Evolutionary conservation across 306 rosid genomes (phyloP).

Genomic region (Corylus americana): DNA sequence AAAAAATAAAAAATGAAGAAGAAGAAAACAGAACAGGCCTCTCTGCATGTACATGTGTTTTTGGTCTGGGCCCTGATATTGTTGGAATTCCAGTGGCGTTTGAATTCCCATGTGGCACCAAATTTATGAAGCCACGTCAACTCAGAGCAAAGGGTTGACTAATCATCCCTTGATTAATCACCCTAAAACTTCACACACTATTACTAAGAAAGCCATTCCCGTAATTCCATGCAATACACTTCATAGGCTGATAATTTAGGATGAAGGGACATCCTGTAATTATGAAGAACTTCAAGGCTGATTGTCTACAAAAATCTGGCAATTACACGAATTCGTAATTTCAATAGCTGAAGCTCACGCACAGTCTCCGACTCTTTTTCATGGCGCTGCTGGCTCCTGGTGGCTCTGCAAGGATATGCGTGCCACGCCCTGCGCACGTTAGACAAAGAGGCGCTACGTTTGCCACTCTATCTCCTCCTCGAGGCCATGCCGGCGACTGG

Average conservation of each 20-base stretch:
- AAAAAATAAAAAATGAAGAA: too few species aligned
- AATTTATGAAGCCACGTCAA: not conserved
- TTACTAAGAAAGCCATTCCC: too few species aligned
- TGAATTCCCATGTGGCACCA: conserved; percentile 11
- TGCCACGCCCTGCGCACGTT: conserved; percentile 27
- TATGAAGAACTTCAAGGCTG: not conserved
- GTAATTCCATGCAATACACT: too few species aligned
- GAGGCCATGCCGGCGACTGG: conserved; percentile 47
- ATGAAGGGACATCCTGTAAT: not conserved
- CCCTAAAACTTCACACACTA: too few species aligned
- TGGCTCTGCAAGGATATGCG: conserved; percentile 28
- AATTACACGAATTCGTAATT: not conserved
- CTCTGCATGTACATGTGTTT: too few species aligned
- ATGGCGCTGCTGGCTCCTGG: conserved; percentile 67
- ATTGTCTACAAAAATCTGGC: not conserved
- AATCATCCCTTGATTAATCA: too few species aligned
- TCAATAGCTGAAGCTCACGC: not conserved
- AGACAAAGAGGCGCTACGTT: conserved; percentile 31
- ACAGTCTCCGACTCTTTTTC: not conserved
- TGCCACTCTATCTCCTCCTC: conserved; percentile 55
- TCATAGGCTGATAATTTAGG: too few species aligned
- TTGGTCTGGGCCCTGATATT: too few species aligned
- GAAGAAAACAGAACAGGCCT: too few species aligned
- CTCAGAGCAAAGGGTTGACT: too few species aligned
- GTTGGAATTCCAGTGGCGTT: not conserved